phyloP scores from a whole-genome alignment of 257 asterid genomes.

The Apocynum venetum region DNA sequence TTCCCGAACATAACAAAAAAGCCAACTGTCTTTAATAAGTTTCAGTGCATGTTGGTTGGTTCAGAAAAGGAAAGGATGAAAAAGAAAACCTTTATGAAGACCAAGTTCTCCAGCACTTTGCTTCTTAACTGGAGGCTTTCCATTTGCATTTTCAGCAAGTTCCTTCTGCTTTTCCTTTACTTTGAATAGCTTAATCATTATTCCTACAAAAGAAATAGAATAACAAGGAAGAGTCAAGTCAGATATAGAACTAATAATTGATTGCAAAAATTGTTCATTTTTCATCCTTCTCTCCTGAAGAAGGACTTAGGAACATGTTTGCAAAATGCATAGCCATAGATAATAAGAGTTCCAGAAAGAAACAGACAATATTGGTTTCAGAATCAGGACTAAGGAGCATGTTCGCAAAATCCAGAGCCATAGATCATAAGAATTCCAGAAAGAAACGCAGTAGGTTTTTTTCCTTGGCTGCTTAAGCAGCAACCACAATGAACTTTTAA shows the following conservation, averaged over 20 bases:
- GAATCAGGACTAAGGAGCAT: neutral
- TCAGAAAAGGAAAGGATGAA: neutral
- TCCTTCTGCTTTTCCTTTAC: conserved; percentile 93
- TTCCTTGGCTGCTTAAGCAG: neutral
- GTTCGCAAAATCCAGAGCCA: neutral
- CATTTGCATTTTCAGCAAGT: conserved; percentile 84
- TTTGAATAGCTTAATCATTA: conserved; percentile 87
- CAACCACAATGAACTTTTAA: neutral
- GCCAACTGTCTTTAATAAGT: neutral
- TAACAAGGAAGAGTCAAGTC: neutral
- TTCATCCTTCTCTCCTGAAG: neutral
- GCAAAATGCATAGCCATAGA: neutral
- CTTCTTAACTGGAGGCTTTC: conserved; percentile 79
- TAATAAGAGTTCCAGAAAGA: neutral
- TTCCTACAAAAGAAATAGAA: conserved; percentile 27
- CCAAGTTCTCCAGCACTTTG: conserved; percentile 96
- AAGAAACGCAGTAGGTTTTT: neutral
- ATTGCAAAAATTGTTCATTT: neutral
- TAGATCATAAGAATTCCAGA: neutral
- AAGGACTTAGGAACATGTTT: neutral
- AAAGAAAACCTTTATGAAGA: conserved; percentile 47
- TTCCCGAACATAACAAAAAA: neutral
- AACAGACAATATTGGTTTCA: neutral
- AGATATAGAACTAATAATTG: neutral
- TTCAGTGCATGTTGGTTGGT: neutral